phyloP scores from a whole-genome alignment of 2,329 filamentous ascomycete genomes.

The Intubia oerlemansii region DNA sequence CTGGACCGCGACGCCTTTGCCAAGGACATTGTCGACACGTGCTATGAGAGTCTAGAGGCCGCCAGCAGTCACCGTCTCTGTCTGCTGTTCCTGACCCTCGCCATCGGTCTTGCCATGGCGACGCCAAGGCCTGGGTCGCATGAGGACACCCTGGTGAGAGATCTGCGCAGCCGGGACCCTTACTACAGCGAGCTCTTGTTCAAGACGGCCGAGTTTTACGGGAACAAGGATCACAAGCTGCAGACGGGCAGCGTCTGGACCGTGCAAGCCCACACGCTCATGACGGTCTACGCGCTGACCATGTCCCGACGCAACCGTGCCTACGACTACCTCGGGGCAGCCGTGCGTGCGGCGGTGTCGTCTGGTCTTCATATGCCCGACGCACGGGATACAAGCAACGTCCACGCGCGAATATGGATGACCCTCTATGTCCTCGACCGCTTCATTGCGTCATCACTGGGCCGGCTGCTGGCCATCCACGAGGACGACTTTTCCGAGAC shows the following conservation, averaged over 20 bases:
- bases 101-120: conserved; percentile 38
- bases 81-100: conserved; percentile 37
- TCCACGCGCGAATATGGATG: too few relatives aligned
- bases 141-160: conserved; percentile 28
- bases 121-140: conserved; percentile 25
- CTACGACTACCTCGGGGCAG: conserved; percentile 40
- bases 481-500: conserved; percentile 38
- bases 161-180: conserved; percentile 23
- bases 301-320: conserved; percentile 41
- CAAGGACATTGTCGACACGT: conserved; percentile 24
- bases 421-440: conserved; percentile 43
- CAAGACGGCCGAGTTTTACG: conserved; percentile 31
- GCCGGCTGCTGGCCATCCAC: conserved; percentile 37
- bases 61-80: conserved; percentile 31
- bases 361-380: too few relatives aligned
- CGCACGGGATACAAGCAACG: too few relatives aligned
- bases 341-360: conserved; percentile 40
- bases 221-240: conserved; percentile 23
- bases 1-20: conserved; percentile 31
- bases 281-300: conserved; percentile 41
- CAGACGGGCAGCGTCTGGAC: conserved; percentile 45
- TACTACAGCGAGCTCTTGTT: conserved; percentile 43
- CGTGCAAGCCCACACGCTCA: conserved; percentile 39
- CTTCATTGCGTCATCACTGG: conserved; percentile 39
- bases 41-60: conserved; percentile 30